These are phyloP conservation scores for Rutstroemia sydowiana DNA, from an alignment of 2,329 filamentous ascomycete genomes.

Conservation along the genomic window DNA sequence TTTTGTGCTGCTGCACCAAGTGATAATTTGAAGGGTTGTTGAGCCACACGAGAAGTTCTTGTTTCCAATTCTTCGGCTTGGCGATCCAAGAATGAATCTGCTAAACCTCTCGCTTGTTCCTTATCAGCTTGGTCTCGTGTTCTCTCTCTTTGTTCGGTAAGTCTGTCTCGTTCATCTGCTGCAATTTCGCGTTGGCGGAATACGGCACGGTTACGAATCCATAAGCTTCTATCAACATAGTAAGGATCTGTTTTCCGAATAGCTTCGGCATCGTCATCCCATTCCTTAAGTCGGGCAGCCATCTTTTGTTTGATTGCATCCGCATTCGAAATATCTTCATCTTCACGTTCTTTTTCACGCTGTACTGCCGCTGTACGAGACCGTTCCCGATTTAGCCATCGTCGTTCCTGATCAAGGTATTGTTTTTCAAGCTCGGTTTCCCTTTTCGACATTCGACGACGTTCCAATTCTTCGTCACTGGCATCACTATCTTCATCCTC, in stretches of 20 bases:
- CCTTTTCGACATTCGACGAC: slow-evolving; percentile 61
- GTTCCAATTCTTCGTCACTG: slow-evolving; percentile 78
- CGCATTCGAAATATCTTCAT: slow-evolving; percentile 60
- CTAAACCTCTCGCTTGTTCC: slow-evolving; percentile 75
- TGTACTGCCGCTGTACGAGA: slow-evolving; percentile 78
- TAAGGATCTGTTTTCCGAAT: slow-evolving; percentile 68
- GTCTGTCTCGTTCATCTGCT: slow-evolving; percentile 76
- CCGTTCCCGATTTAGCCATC: slow-evolving; percentile 85
- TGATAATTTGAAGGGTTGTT: slow-evolving; percentile 84
- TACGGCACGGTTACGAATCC: slow-evolving; percentile 71
- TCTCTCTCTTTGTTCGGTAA: slow-evolving; percentile 67
- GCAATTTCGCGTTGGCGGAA: slow-evolving; percentile 68
- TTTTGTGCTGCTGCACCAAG: slow-evolving; percentile 83
- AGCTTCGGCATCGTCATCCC: slow-evolving; percentile 83
- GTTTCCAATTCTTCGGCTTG: slow-evolving; percentile 70
- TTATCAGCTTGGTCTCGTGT: slow-evolving; percentile 62
- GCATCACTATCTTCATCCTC: slow-evolving; percentile 86
- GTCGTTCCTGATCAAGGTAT: slow-evolving; percentile 77
- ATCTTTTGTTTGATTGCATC: slow-evolving; percentile 59
- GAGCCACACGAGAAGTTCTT: slow-evolving; percentile 37
- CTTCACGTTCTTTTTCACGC: slow-evolving; percentile 74
- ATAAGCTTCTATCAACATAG: slow-evolving; percentile 78
- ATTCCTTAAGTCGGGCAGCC: slow-evolving; percentile 66
- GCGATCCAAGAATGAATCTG: slow-evolving; percentile 82
- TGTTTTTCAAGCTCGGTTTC: slow-evolving; percentile 70